Evolutionary conservation across 164 flowering plant species (phyloP).

Genomic region (Warburgia ugandensis): DNA sequence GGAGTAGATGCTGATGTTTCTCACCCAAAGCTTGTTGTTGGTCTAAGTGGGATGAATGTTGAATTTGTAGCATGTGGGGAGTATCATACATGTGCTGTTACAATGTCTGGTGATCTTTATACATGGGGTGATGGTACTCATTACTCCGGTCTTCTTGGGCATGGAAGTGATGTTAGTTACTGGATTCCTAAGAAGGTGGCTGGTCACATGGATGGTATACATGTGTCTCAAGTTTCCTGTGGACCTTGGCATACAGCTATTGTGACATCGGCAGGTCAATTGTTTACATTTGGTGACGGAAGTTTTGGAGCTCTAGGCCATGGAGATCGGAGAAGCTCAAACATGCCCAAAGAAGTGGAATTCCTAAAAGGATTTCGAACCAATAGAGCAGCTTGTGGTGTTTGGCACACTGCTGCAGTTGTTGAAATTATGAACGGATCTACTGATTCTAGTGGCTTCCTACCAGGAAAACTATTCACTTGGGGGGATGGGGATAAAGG

Average conservation of each 20-base stretch:
- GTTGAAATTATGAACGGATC: conserved; percentile 40
- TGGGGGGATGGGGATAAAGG: conserved; percentile 95
- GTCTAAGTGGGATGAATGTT: conserved; percentile 55
- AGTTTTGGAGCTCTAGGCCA: conserved; percentile 94
- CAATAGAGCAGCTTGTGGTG: conserved; percentile 78
- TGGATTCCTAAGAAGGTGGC: conserved; percentile 78
- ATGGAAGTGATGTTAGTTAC: conserved; percentile 70
- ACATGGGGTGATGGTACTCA: conserved; percentile 88
- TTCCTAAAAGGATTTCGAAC: conserved; percentile 55
- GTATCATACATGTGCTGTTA: conserved; percentile 85
- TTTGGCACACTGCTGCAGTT: conserved; percentile 94
- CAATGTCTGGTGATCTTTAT: conserved; percentile 78
- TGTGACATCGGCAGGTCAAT: conserved; percentile 66
- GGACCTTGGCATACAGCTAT: conserved; percentile 95
- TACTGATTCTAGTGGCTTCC: conserved; percentile 24
- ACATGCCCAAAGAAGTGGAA: conserved; percentile 70
- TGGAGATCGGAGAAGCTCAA: conserved; percentile 51
- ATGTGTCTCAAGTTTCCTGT: conserved; percentile 66
- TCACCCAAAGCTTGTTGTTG: conserved; percentile 64
- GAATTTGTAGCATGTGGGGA: conserved; percentile 87
- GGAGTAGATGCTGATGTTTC: conserved; percentile 62
- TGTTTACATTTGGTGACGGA: conserved; percentile 97
- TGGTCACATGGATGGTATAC: conserved; percentile 62
- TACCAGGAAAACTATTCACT: conserved; percentile 66
- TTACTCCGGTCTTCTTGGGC: conserved; percentile 66